Evolutionary conservation across 2,329 filamentous ascomycete genomes (phyloP).

Genomic region (Simplicillium sp.): DNA sequence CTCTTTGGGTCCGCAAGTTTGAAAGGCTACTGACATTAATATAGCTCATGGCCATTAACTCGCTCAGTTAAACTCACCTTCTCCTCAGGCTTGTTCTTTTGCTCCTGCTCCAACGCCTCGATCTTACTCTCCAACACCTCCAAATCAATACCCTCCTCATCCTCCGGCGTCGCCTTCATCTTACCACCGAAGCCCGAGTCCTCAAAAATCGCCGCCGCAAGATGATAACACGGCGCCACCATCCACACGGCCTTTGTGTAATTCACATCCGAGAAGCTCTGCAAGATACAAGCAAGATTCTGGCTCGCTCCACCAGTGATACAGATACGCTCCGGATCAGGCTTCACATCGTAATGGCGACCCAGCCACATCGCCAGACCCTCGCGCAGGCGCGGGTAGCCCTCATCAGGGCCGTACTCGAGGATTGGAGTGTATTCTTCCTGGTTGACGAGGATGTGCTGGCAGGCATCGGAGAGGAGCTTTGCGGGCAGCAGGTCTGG

Average conservation of each 20-base stretch:
- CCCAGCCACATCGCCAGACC: constrained; percentile 63
- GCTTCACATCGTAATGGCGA: constrained; percentile 41
- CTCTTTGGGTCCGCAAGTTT: constrained; percentile 49
- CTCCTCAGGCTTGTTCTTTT: constrained; percentile 8
- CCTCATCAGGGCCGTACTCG: constrained; percentile 70
- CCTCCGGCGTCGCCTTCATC: constrained; percentile 64
- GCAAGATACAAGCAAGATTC: constrained; percentile 66
- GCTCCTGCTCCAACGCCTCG: constrained; percentile 16
- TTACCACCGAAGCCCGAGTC: constrained; percentile 65
- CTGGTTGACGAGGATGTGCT: constrained; percentile 51
- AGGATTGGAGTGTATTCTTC: constrained; percentile 53
- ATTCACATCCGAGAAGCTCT: constrained; percentile 70
- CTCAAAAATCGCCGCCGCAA: constrained; percentile 78
- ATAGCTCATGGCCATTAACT: background rate
- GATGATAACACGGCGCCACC: constrained; percentile 72
- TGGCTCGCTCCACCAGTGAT: constrained; percentile 82
- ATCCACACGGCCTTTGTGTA: constrained; percentile 73
- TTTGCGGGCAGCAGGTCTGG: constrained; percentile 53
- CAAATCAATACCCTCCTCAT: constrained; percentile 67
- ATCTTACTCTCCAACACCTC: constrained; percentile 29
- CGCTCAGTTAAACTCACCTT: constrained; percentile 1
- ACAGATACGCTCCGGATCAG: constrained; percentile 53
- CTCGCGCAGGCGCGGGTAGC: constrained; percentile 59
- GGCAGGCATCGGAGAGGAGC: constrained; percentile 51
- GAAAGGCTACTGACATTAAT: constrained; percentile 24